Evolutionary conservation across 768 basidiomycete genomes (phyloP).

Genomic region (Tulasnella sp.): DNA sequence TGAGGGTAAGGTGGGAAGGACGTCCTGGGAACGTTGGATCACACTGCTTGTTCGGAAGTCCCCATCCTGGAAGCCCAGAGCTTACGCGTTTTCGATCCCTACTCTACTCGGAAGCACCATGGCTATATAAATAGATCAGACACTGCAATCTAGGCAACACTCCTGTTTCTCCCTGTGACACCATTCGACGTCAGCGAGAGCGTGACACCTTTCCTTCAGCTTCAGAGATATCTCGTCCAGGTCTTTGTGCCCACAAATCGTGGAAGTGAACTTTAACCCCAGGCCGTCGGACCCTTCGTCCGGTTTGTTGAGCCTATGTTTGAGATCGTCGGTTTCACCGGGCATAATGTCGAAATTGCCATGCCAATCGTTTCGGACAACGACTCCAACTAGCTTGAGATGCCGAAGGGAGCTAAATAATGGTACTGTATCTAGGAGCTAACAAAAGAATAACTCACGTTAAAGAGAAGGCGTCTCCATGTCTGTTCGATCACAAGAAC

Average conservation of each 20-base stretch:
- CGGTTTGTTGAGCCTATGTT: too few relatives aligned
- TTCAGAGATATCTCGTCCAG: not conserved
- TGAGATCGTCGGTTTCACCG: too few relatives aligned
- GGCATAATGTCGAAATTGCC: too few relatives aligned
- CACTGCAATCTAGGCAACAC: not conserved
- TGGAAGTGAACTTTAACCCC: not conserved
- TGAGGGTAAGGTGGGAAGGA: too few relatives aligned
- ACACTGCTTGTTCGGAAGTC: too few relatives aligned
- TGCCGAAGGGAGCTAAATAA: not conserved
- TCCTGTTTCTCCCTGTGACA: not conserved
- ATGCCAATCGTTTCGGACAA: not conserved
- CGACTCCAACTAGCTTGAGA: not conserved
- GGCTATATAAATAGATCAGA: too few relatives aligned
- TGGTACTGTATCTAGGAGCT: not conserved
- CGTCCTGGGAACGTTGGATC: too few relatives aligned
- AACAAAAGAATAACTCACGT: too few relatives aligned
- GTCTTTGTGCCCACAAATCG: not conserved
- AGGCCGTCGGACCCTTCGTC: not conserved
- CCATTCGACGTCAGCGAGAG: not conserved
- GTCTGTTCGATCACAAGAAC: not conserved
- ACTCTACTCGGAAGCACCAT: too few relatives aligned
- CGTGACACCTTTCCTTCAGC: not conserved
- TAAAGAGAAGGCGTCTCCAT: not conserved
- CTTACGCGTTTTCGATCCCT: too few relatives aligned
- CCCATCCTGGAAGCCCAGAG: too few relatives aligned